These are phyloP conservation scores for Colletotrichum falcatum DNA, from an alignment of 2,329 filamentous ascomycete species.

Conservation along the genomic window DNA sequence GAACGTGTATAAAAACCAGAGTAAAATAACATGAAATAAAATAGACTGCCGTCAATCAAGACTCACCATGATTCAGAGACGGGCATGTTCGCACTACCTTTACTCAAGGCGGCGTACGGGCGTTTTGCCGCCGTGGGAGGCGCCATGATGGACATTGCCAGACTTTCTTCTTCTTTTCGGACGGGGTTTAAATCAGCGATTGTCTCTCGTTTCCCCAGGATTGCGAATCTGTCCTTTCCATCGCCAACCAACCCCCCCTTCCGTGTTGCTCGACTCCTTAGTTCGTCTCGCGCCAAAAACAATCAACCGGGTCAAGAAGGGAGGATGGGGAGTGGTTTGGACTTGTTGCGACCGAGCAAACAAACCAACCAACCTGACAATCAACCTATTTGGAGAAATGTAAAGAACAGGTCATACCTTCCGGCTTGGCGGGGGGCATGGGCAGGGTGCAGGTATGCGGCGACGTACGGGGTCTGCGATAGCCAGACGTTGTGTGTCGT, in stretches of 20 bases:
- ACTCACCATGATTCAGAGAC: constrained; percentile 16
- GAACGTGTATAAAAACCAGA: background rate
- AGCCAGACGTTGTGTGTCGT: background rate
- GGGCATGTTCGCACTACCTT: constrained; percentile 12
- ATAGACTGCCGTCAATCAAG: background rate
- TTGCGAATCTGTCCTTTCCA: constrained; percentile 34
- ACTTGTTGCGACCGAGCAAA: constrained; percentile 10
- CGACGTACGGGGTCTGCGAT: background rate
- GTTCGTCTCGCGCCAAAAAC: constrained; percentile 21
- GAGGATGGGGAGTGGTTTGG: background rate
- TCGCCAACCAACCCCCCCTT: background rate
- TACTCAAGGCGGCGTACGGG: constrained; percentile 33
- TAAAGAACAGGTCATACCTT: constrained; percentile 23
- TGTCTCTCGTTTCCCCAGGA: constrained; percentile 22
- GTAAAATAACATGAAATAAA: background rate
- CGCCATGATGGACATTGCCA: constrained; percentile 27
- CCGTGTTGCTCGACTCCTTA: constrained; percentile 5
- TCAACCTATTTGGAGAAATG: constrained; percentile 9
- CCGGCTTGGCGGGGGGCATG: constrained; percentile 18
- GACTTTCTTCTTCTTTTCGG: constrained; percentile 31
- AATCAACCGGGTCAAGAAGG: background rate
- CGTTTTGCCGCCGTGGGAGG: constrained; percentile 38
- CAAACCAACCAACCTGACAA: background rate
- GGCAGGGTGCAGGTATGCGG: constrained; percentile 16
- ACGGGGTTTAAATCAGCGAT: constrained; percentile 23